phyloP scores from a whole-genome alignment of 306 rosid species.

The Fagus crenata region DNA sequence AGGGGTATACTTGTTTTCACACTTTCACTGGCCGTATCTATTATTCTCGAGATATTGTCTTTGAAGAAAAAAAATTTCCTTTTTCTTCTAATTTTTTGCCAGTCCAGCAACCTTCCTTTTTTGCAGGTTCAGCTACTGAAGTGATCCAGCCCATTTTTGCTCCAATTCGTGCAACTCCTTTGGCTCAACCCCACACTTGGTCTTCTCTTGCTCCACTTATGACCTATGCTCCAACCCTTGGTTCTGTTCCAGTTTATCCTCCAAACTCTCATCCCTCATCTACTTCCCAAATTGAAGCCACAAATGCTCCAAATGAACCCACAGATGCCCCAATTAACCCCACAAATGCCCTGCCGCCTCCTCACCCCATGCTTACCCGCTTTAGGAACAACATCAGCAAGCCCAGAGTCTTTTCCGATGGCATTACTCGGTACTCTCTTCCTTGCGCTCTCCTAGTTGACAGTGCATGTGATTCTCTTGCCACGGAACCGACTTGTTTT shows the following conservation, averaged over 20 bases:
- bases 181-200: no score
- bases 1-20: not conserved
- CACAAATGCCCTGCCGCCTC: rapidly evolving
- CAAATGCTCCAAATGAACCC: not conserved
- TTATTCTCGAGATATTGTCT: not conserved
- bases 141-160: no score
- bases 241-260: no score
- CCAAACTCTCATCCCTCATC: not conserved
- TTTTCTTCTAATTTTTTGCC: not conserved
- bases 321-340: no score
- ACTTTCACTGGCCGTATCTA: not conserved
- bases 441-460: not conserved
- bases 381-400: rapidly evolving
- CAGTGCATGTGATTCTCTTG: no score
- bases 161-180: not conserved
- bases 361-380: not conserved
- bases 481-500: no score
- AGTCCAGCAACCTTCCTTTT: no score
- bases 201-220: no score
- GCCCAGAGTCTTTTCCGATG: not conserved
- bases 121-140: no score
- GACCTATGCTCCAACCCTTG: no score
- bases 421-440: not conserved
- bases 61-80: not conserved
- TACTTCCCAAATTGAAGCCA: no score